These are phyloP conservation scores for Vigna angularis DNA, from an alignment of 306 rosid species.

Conservation along the genomic window DNA sequence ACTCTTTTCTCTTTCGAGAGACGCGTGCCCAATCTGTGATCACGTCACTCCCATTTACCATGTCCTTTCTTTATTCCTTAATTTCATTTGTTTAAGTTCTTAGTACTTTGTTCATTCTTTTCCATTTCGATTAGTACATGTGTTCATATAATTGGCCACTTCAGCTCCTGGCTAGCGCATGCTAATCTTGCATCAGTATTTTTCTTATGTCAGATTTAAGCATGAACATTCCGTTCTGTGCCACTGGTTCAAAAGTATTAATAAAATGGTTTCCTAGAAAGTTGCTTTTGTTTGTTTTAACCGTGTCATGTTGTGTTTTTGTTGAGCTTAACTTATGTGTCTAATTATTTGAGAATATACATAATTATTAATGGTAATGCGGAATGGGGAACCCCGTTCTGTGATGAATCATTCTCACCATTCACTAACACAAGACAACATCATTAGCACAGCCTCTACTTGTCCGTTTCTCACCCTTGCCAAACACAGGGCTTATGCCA, in stretches of 20 bases:
- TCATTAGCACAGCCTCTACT: conserved; percentile 73
- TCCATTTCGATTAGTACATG: neutral
- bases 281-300: conserved; percentile 46
- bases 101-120: neutral
- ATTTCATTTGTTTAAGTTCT: neutral
- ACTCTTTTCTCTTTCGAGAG: conserved; percentile 65
- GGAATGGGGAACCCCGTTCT: conserved; percentile 75
- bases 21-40: conserved; percentile 72
- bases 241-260: neutral
- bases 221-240: neutral
- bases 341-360: conserved; percentile 25
- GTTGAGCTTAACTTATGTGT: conserved; percentile 26
- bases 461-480: conserved; percentile 71
- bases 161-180: neutral
- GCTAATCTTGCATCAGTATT: neutral
- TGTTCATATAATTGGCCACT: neutral
- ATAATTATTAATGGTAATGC: conserved; percentile 42
- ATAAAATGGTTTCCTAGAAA: conserved; percentile 25
- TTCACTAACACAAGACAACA: conserved; percentile 93
- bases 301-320: conserved; percentile 6
- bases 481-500: conserved; percentile 37
- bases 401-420: conserved; percentile 79
- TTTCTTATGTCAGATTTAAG: conserved; percentile 1
- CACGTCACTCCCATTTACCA: conserved; percentile 71
- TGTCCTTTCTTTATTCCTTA: neutral